Evolutionary conservation across 2,329 filamentous ascomycete species (phyloP).

Genomic region (Verticillium albo-atrum): DNA sequence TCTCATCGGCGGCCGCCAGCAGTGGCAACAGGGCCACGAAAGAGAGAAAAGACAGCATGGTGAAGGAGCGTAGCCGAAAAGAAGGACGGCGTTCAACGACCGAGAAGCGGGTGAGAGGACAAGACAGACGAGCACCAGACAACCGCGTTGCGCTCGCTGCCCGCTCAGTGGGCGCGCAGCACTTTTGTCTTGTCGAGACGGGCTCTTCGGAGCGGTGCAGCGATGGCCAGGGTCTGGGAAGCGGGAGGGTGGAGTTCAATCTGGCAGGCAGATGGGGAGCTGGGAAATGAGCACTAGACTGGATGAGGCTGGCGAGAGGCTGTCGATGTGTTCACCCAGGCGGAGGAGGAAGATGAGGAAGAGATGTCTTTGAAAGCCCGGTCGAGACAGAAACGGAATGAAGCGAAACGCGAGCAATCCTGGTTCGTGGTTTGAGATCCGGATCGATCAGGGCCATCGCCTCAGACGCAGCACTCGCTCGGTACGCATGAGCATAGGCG

Average conservation of each 20-base stretch:
- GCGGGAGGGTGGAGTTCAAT: not conserved
- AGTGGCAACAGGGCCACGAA: constrained; percentile 18
- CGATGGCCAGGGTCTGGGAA: not conserved
- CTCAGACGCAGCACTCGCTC: not conserved
- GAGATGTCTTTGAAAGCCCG: not conserved
- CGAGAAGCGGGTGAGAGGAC: not conserved
- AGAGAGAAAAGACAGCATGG: constrained; percentile 6
- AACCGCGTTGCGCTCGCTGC: not conserved
- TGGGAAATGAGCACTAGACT: not conserved
- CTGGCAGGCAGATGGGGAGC: not conserved
- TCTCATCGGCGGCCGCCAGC: constrained; percentile 17
- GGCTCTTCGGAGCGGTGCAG: not conserved
- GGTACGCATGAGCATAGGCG: not conserved
- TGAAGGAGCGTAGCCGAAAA: constrained; percentile 1
- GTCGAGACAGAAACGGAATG: not conserved
- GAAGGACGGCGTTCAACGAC: not conserved
- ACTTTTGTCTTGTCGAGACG: not conserved
- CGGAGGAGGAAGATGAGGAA: not conserved
- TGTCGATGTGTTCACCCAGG: not conserved
- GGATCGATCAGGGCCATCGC: not conserved
- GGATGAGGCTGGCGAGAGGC: not conserved
- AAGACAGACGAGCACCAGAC: not conserved
- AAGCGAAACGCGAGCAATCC: not conserved
- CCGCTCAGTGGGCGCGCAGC: not conserved
- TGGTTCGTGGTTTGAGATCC: not conserved